phyloP scores from a whole-genome alignment of 192 early-diverging fungal genomes.

The Ambispora gerdemannii region DNA sequence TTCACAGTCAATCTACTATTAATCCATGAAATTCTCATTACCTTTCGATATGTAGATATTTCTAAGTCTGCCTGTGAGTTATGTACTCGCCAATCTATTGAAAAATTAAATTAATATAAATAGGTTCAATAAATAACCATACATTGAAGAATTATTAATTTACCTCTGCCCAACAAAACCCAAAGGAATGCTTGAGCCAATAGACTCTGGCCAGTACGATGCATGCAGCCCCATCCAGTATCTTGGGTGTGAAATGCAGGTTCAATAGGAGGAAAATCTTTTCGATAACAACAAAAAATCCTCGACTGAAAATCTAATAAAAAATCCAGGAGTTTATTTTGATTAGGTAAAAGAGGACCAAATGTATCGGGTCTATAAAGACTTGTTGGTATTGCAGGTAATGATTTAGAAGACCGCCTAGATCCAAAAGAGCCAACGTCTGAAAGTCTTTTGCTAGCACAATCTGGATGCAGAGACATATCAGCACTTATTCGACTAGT shows the following conservation, averaged over 20 bases:
- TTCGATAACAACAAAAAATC: slow-evolving; percentile 45
- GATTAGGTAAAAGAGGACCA: slow-evolving; percentile 11
- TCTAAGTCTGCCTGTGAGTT: slow-evolving; percentile 12
- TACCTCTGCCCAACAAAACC: slow-evolving; percentile 42
- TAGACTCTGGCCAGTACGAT: slow-evolving; percentile 45
- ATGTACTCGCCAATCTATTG: slow-evolving; percentile 33
- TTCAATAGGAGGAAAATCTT: slow-evolving; percentile 41
- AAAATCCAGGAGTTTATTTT: slow-evolving; percentile 33
- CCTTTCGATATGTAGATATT: slow-evolving; percentile 29
- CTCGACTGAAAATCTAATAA: slow-evolving; percentile 39
- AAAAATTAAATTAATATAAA: neutral
- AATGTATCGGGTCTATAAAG: slow-evolving; percentile 25
- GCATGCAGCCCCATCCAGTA: slow-evolving; percentile 49
- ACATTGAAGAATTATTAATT: neutral
- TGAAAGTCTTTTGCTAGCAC: neutral
- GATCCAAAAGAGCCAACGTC: neutral
- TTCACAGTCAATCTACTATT: neutral
- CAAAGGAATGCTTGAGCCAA: slow-evolving; percentile 41
- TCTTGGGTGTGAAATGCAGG: slow-evolving; percentile 42
- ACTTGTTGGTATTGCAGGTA: slow-evolving; percentile 24
- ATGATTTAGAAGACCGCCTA: neutral
- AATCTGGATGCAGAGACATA: neutral
- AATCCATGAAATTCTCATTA: neutral
- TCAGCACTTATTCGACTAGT: no score
- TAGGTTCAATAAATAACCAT: neutral